Conservation (phyloP, 2,329 filamentous ascomycete species). For the Botrytis fabae region DNA sequence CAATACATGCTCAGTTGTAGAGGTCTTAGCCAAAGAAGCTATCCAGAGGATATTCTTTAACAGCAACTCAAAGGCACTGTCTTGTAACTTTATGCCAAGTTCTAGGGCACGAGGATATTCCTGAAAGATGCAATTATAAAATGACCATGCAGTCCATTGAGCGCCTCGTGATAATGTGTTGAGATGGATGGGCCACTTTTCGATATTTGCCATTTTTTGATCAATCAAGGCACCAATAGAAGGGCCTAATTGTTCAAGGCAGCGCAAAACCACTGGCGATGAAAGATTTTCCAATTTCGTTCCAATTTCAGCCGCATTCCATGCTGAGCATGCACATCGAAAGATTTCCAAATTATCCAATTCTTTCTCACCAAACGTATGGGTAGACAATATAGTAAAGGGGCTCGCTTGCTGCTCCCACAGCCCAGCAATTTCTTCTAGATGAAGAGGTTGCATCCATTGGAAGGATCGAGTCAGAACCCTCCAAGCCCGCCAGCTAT, state of each 20-base stretch:
- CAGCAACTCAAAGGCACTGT: constrained; percentile 26
- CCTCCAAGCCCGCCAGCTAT: constrained; percentile 38
- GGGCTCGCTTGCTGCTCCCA: constrained; percentile 31
- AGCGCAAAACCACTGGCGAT: constrained; percentile 27
- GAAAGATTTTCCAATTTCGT: constrained; percentile 25
- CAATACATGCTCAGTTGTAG: neutral
- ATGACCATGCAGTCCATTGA: constrained; percentile 33
- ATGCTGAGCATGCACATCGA: constrained; percentile 35
- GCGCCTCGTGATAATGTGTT: constrained; percentile 28
- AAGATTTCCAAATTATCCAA: constrained; percentile 35
- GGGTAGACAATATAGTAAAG: constrained; percentile 26
- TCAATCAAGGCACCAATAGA: constrained; percentile 26
- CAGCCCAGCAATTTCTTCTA: constrained; percentile 30
- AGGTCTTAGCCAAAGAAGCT: constrained; percentile 29
- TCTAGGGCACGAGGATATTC: constrained; percentile 36
- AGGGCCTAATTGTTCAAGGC: constrained; percentile 27
- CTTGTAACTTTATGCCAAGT: constrained; percentile 28
- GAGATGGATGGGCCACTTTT: constrained; percentile 16
- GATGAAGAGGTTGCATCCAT: constrained; percentile 27
- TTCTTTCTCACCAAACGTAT: neutral
- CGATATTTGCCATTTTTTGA: neutral
- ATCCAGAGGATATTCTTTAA: constrained; percentile 37
- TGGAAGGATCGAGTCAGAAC: constrained; percentile 33
- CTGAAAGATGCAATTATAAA: constrained; percentile 32
- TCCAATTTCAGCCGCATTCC: constrained; percentile 28